Evolutionary conservation across 352 stramenopile species (phyloP), one percentile per base, ranked within the genome.

Genomic region (Phytophthora fragariaefolia): DNA sequence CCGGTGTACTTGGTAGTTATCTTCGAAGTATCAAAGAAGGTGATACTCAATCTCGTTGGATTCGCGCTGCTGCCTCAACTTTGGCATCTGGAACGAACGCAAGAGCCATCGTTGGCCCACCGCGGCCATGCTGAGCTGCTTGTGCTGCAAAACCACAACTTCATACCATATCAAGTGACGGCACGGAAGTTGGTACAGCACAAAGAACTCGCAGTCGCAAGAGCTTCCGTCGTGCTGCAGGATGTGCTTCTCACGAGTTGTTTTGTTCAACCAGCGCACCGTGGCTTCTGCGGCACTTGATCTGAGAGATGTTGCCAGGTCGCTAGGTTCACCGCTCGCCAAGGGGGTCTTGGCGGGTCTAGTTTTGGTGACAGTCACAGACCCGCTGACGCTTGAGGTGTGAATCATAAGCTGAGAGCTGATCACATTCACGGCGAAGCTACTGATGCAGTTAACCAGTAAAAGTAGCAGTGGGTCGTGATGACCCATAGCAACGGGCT

Each of bases 21-120:
- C 30, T 36, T 36, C 30, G 13, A 7, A 45, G 36, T 13, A 17
- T 54, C 66, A 87, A 9, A 88, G 68, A 34, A 91, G 82, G 38
- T 91, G 83, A 46, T 90, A 91, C 59, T 90, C 83, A 42, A 91
- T 88, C 70, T 92, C 83, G 60, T 92, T 92, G 8, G 83, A 90
- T 63, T 90, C 81, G 61, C 80, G 80, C 28, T 83, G 73, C 23
- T 68, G 82, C 24, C 57, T 60, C 46, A 92, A 67, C 61, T 87
- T 89, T 18, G 81, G 81, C 23, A 73, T 69, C 56, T 90, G 83
- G 69, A 90, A 92, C 13, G 83, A 88, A 22, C 83, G 81, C 40
- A 92, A 64, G 58, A 90, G 87, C 83, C 83, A 92, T 17, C 83
- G 77, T 50, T 69, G 66, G 12, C 76, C 79, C 9, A 90, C 81